Evolutionary conservation across 306 rosid genomes (phyloP).

Genomic region (Ammopiptanthus mongolicus): DNA sequence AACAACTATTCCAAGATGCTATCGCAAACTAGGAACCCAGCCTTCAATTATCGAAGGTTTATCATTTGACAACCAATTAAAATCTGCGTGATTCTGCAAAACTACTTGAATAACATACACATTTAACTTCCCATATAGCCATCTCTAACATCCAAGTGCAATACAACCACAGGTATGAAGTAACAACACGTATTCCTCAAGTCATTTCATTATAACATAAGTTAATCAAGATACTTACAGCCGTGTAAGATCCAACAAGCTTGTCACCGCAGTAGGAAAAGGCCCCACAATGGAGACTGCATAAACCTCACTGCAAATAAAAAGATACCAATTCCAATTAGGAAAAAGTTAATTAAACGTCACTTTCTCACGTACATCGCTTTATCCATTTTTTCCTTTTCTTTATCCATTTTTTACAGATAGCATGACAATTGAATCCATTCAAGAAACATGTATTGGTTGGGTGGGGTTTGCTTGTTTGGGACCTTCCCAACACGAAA

Average conservation of each 20-base stretch:
- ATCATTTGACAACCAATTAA: neutral
- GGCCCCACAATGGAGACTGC: conserved; percentile 98
- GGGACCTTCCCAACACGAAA: no score
- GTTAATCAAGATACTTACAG: conserved; percentile 49
- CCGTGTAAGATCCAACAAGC: conserved; percentile 92
- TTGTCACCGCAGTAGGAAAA: conserved; percentile 97
- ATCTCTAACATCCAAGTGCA: neutral
- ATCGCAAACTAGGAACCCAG: neutral
- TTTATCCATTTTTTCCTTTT: no score
- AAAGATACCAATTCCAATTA: neutral
- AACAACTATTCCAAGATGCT: neutral
- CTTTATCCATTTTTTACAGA: no score
- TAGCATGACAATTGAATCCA: no score
- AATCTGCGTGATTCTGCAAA: neutral
- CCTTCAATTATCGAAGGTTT: neutral
- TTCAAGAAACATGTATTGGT: no score
- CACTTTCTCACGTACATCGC: neutral
- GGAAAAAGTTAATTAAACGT: neutral
- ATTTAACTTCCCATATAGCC: neutral
- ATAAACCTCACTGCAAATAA: conserved; percentile 78
- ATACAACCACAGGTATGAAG: neutral
- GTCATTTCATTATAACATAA: neutral
- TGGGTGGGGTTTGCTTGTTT: no score
- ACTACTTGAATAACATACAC: neutral
- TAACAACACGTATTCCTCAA: neutral